Base-by-base conservation (phyloP, 345 rosid genomes). In the Brassica nigra region DNA sequence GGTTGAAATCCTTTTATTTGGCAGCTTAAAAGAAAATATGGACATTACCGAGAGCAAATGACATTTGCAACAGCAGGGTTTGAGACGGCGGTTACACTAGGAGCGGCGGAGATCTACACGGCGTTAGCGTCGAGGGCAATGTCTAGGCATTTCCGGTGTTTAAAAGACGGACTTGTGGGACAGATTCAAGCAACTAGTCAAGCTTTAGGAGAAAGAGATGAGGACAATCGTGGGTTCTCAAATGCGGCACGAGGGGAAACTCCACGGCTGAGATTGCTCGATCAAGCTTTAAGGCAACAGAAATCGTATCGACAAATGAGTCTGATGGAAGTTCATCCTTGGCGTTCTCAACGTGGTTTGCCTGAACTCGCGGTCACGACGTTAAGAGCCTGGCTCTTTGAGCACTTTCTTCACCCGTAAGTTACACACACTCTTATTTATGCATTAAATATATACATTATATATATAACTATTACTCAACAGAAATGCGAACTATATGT, bases 381-480 rank as follows among this genome's bases (percentile, higher is more conserved):
- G 71, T 94, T 96, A 31, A 89, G 99, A 15, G 97, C 99, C 79
- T 96, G 99, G 99, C 82, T 96, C 74, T 96, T 96, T 55, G 99
- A 96, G 79, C 99, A 96, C 81, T 96, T 96, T 65, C 97, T 96
- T 64, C 97, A 96, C 85, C 99, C 99, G 99, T 96, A 89, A 90
- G 86, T 23, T 80, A 57, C 66, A 52, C 16, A 47, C 37, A 9
- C 61, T 29, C 59, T 16, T 75, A 23, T 52, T 66, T 54, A 75
- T 58, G 12, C 68, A 36, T 65, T 33, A 23, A 23, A 23, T 23
- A 23, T 23, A 23, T 23, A 23, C 27, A 23, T 23, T 23, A 23
- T 23, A 39, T 23, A 6, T n/a, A 36, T 55, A 36, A 66, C 37
- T 55, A n/a, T 28, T 14, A 18, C 2, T 62, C 62, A 20, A 42